A percentile compares a stretch with the other conserved stretches of the same genome.
These are phyloP conservation scores for Venturia pyrina DNA, from an alignment of 2,329 filamentous ascomycete species.

Conservation along the genomic window DNA sequence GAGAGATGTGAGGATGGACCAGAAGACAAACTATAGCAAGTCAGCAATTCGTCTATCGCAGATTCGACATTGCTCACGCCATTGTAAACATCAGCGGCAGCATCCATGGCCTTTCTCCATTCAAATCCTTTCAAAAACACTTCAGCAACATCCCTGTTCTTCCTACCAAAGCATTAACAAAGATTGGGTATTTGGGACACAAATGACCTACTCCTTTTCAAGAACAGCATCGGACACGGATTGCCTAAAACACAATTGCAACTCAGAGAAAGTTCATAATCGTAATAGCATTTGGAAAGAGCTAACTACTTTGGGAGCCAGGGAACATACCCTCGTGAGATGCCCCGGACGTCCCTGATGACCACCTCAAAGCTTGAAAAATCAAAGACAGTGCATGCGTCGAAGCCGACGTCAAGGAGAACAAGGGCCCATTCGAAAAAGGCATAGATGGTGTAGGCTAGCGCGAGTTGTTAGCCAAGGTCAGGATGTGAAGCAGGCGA, in stretches of 20 bases:
- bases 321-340: constrained; percentile 96
- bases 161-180: constrained; percentile 39
- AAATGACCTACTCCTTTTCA: constrained; percentile 62
- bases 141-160: constrained; percentile 61
- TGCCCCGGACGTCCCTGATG: constrained; percentile 78
- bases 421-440: constrained; percentile 98
- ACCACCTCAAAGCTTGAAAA: constrained; percentile 82
- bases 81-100: constrained; percentile 80
- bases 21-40: constrained; percentile 68
- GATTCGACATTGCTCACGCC: constrained; percentile 51
- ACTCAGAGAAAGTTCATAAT: constrained; percentile 15
- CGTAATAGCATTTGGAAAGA: constrained; percentile 27
- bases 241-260: constrained; percentile 21
- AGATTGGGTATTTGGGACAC: too few species aligned
- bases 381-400: constrained; percentile 87
- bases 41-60: constrained; percentile 12
- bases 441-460: constrained; percentile 93
- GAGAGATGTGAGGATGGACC: constrained; percentile 85
- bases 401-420: constrained; percentile 90
- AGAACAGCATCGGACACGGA: constrained; percentile 35
- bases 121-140: constrained; percentile 64
- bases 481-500: background rate
- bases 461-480: constrained; percentile 17
- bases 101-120: constrained; percentile 66
- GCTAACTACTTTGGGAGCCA: constrained; percentile 82